Base-by-base conservation (phyloP, 2,329 filamentous ascomycete species). In the Orbilia brochopaga region DNA sequence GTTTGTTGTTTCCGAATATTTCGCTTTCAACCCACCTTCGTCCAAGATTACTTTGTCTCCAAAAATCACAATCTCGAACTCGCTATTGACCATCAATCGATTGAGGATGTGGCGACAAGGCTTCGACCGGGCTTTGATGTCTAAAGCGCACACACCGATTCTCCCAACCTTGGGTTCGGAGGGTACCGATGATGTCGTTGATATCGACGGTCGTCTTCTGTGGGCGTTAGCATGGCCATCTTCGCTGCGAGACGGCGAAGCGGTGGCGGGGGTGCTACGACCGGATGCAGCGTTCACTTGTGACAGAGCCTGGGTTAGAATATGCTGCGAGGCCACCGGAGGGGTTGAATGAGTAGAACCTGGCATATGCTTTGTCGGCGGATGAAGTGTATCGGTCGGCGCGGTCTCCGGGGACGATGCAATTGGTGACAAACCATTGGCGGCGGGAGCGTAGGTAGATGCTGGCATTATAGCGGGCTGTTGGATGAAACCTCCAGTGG, bases 11-110 rank as follows among this genome's bases (percentile, higher is more conserved):
- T 55, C 44, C 27, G 3, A 8, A 8, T 32, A 32, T 32, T 24
- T 21, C 30, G 30, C 23, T 30, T 48, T 23, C 27, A 23, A 78
- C 83, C 76, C 76, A 86, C 85, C 85, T 85, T 99, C 94, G 78
- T 99, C 94, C 37, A 99, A 83, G 75, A 99, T 99, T 48, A 97
- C 93, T 81, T 99, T 99, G 82, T 99, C 94, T 53, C 94, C 95
- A 81, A 99, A 99, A 11, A 99, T 93, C 73, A 96, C 89, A 23
- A 97, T 92, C 77, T 99, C 93, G 77, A 99, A 97, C 76, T 97
- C 93, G 55, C 88, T 87, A 75, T 95, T 92, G 35, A 90, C 87
- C 75, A 97, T 93, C 19, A 99, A 84, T 56, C 92, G 87, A 78
- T 96, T 97, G 69, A 99, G 82, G 75, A 99, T 99, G 78, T 96